These are phyloP conservation scores for Rhododendron griersonianum DNA, from an alignment of 148 eudicot genomes.

Conservation along the genomic window DNA sequence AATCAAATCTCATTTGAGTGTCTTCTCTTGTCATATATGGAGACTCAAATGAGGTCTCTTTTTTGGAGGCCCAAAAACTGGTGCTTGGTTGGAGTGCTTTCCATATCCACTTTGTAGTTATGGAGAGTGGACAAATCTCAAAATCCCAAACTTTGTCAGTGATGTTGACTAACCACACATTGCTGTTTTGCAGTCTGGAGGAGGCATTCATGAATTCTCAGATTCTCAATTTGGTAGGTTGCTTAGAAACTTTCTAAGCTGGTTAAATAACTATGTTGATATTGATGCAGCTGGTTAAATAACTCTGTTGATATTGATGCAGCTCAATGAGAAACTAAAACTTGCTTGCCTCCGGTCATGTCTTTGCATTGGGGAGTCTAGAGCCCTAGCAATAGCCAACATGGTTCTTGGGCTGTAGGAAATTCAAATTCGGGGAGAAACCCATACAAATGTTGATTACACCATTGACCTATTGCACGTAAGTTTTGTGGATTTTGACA, in stretches of 20 bases:
- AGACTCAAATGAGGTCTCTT: not conserved
- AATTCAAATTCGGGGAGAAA: constrained; percentile 99
- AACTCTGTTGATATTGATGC: not conserved
- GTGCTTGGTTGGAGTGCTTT: not conserved
- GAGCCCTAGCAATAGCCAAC: constrained; percentile 90
- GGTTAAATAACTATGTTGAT: not conserved
- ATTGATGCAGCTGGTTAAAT: not conserved
- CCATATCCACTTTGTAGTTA: not conserved
- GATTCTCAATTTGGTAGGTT: constrained; percentile 98
- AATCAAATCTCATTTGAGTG: not conserved
- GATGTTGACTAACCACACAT: constrained; percentile 14
- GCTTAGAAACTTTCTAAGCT: not conserved
- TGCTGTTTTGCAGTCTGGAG: constrained; percentile 78
- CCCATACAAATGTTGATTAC: constrained; percentile 93
- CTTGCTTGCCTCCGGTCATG: constrained; percentile 59
- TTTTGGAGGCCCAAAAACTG: not conserved
- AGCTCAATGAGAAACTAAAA: not conserved
- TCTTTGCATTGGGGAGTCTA: constrained; percentile 97
- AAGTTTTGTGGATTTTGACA: constrained; percentile 19
- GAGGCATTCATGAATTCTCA: constrained; percentile 99
- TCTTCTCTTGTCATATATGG: not conserved
- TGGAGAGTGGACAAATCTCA: not conserved
- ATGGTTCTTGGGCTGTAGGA: constrained; percentile 99
- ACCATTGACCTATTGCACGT: constrained; percentile 91
- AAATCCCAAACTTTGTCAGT: not conserved